phyloP scores from a whole-genome alignment of 2,329 filamentous ascomycete genomes.

The Blastomyces emzantsi region DNA sequence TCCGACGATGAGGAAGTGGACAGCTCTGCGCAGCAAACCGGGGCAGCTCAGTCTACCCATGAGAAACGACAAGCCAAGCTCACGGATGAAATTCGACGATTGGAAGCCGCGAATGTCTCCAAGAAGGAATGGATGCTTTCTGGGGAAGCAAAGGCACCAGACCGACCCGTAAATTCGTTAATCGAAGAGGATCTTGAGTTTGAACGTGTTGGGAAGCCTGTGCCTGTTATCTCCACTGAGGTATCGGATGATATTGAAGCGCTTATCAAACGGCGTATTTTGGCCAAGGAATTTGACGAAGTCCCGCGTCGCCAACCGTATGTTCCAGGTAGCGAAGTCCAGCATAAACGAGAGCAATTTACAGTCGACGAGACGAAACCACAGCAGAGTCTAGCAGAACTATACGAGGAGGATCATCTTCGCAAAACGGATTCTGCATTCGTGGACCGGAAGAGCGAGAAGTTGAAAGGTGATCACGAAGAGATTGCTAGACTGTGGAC shows the following conservation, averaged over 20 bases:
- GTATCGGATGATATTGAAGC: slow-evolving; percentile 85
- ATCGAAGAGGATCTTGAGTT: slow-evolving; percentile 94
- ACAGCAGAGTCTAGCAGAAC: slow-evolving; percentile 77
- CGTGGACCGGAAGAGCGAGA: slow-evolving; percentile 73
- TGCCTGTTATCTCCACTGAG: slow-evolving; percentile 87
- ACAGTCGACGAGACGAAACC: slow-evolving; percentile 81
- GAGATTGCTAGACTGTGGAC: slow-evolving; percentile 80
- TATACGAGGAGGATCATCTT: slow-evolving; percentile 90
- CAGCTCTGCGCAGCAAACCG: slow-evolving; percentile 45
- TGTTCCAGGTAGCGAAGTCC: slow-evolving; percentile 51
- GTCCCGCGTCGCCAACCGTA: slow-evolving; percentile 74
- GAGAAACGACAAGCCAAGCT: slow-evolving; percentile 80
- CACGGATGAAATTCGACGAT: slow-evolving; percentile 77
- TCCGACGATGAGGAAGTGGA: slow-evolving; percentile 51
- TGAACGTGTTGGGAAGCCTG: slow-evolving; percentile 87
- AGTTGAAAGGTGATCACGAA: slow-evolving; percentile 68
- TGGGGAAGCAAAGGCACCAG: slow-evolving; percentile 74
- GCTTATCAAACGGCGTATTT: slow-evolving; percentile 85
- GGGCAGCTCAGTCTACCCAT: slow-evolving; percentile 55
- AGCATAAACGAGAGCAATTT: slow-evolving; percentile 55
- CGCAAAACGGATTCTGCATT: slow-evolving; percentile 69
- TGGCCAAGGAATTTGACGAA: slow-evolving; percentile 87
- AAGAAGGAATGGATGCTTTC: slow-evolving; percentile 86
- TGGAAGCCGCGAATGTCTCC: slow-evolving; percentile 81
- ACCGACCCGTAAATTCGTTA: slow-evolving; percentile 82